Percentiles rank a stretch among this genome's conserved stretches.
Evolutionary conservation across 768 basidiomycete genomes (phyloP).

Genomic region (Leccinum arenicola): DNA sequence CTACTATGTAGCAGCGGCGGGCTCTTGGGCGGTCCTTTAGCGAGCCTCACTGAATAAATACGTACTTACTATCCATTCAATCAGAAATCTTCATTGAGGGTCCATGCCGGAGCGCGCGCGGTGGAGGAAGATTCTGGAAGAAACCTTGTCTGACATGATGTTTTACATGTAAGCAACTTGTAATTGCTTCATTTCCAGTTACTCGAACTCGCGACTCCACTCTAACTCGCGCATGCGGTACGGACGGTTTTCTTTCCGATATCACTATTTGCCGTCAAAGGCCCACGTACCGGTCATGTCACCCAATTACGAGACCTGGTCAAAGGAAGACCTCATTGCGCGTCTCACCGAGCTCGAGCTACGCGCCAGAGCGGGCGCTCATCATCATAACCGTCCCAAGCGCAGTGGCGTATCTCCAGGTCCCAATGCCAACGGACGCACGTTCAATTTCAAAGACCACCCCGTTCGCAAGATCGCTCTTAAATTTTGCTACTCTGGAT

Average conservation of each 20-base stretch:
- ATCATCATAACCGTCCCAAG: constrained; percentile 12
- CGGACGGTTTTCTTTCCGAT: constrained; percentile 32
- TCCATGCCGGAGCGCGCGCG: background rate
- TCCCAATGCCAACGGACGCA: constrained; percentile 25
- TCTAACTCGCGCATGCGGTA: constrained; percentile 25
- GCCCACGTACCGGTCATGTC: constrained; percentile 34
- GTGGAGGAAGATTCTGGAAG: background rate
- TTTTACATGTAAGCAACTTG: background rate
- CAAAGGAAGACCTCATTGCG: constrained; percentile 69
- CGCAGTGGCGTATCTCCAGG: constrained; percentile 13
- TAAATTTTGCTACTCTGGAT: constrained; percentile 89
- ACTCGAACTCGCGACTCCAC: background rate
- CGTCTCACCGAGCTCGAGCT: constrained; percentile 57
- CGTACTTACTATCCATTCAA: no score
- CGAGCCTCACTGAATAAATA: no score
- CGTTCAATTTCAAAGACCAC: constrained; percentile 66
- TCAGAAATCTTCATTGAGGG: no score
- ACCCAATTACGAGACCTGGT: constrained; percentile 51
- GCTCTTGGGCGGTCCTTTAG: background rate
- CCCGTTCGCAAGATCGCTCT: constrained; percentile 89
- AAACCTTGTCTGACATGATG: background rate
- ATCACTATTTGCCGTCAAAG: constrained; percentile 31
- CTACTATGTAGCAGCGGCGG: background rate
- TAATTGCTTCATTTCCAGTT: background rate
- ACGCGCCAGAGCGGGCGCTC: constrained; percentile 12